phyloP scores from a whole-genome alignment of 345 rosid genomes.

The Anacardium occidentale region DNA sequence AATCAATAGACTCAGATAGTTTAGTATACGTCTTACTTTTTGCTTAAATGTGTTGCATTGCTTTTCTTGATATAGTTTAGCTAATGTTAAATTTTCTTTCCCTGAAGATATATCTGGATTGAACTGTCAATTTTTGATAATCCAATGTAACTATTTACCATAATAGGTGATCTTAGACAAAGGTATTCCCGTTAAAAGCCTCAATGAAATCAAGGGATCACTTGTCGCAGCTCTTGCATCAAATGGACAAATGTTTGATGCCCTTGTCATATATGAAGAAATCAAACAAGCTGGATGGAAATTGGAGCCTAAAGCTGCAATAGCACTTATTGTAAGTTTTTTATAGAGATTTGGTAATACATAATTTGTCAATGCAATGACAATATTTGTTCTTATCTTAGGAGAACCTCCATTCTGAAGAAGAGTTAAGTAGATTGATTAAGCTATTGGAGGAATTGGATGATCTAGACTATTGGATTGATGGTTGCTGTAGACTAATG shows the following conservation, averaged over 20 bases:
- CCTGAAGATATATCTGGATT: not conserved
- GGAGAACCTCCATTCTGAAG: conserved; percentile 54
- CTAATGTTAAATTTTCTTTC: not conserved
- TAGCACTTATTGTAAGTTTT: conserved; percentile 55
- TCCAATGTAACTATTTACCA: conserved; percentile 9
- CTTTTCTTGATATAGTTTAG: not conserved
- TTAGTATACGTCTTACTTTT: not conserved
- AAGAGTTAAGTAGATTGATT: conserved; percentile 46
- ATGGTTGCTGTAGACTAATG: conserved; percentile 66
- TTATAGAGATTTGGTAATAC: not conserved
- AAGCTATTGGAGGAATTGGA: conserved; percentile 57
- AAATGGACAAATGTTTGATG: conserved; percentile 61
- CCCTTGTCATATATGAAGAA: conserved; percentile 58
- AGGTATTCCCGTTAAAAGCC: conserved; percentile 39
- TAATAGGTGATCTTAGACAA: conserved; percentile 55
- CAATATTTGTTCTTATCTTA: conserved; percentile 18
- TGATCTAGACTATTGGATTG: conserved; percentile 50
- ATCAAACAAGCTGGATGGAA: conserved; percentile 49
- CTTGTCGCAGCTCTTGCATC: conserved; percentile 72
- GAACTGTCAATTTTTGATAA: not conserved
- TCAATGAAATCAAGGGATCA: conserved; percentile 58
- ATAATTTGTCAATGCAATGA: not conserved
- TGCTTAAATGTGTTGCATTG: not conserved
- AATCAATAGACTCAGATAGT: too few relatives aligned
- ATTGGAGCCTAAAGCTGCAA: conserved; percentile 61